phyloP scores from a whole-genome alignment of 1,139 yeast genomes.

The Pichia norvegensis region DNA sequence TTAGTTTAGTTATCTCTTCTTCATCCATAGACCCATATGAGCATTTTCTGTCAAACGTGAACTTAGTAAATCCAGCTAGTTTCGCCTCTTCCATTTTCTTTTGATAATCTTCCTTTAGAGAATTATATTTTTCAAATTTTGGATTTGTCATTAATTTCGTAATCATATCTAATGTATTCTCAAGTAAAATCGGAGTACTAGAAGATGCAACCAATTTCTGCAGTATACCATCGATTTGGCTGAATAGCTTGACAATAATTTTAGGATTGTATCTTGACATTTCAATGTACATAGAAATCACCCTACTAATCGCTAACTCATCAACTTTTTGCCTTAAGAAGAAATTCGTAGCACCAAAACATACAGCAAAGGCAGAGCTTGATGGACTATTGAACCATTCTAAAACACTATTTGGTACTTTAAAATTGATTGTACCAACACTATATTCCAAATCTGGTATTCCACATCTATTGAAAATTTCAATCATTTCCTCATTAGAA shows the following conservation, averaged over 20 bases:
- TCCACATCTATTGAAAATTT: conserved; percentile 40
- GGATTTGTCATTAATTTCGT: conserved; percentile 18
- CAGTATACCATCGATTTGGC: conserved; percentile 15
- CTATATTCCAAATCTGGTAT: conserved; percentile 31
- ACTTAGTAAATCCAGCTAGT: conserved; percentile 5
- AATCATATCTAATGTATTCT: conserved; percentile 19
- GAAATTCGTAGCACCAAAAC: conserved; percentile 47
- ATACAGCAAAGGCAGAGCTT: conserved; percentile 18
- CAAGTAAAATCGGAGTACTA: conserved; percentile 19
- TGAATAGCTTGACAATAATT: conserved; percentile 18
- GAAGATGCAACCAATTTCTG: conserved; percentile 19
- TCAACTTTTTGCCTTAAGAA: conserved; percentile 45
- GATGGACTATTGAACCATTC: conserved; percentile 35
- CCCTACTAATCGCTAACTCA: conserved; percentile 46
- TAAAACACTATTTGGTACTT: conserved; percentile 29
- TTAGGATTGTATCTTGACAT: conserved; percentile 29
- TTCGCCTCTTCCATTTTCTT: conserved; percentile 3
- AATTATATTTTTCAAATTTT: conserved; percentile 11
- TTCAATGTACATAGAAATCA: conserved; percentile 37
- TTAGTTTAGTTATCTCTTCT: not conserved
- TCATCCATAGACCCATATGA: not conserved
- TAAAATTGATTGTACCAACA: conserved; percentile 37
- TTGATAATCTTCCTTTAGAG: conserved; percentile 1
- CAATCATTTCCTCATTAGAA: conserved; percentile 41
- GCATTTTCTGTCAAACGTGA: conserved; percentile 2